Percentiles rank a stretch among this genome's conserved stretches.
These are phyloP conservation scores for Corynespora cassiicola DNA, from an alignment of 2,329 filamentous ascomycete genomes.

Conservation along the genomic window DNA sequence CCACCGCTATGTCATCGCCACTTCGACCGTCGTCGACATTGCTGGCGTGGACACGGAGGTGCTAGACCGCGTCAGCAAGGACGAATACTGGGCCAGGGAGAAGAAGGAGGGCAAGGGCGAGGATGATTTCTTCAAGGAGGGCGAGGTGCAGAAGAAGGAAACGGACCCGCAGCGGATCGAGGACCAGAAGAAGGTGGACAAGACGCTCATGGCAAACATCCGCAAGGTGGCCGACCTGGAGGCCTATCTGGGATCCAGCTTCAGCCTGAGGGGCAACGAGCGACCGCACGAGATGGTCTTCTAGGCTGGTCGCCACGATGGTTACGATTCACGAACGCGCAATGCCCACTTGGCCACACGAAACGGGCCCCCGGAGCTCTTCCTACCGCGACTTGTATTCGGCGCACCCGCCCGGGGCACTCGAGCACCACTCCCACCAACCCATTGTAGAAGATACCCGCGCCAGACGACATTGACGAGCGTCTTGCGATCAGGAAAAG, in stretches of 20 bases:
- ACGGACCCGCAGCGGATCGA: slow-evolving; percentile 86
- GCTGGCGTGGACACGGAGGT: slow-evolving; percentile 74
- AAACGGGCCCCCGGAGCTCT: no score
- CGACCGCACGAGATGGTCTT: slow-evolving; percentile 99
- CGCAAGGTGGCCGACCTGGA: slow-evolving; percentile 95
- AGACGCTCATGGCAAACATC: slow-evolving; percentile 89
- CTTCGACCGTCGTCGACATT: slow-evolving; percentile 82
- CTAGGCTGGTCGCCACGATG: no score
- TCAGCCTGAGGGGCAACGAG: slow-evolving; percentile 98
- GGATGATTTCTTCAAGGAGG: slow-evolving; percentile 98
- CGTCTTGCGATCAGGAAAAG: no score
- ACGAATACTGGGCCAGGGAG: slow-evolving; percentile 96
- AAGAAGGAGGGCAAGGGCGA: slow-evolving; percentile 92
- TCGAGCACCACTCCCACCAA: no score
- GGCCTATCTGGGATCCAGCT: slow-evolving; percentile 90
- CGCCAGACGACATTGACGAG: no score
- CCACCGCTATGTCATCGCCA: slow-evolving; percentile 91
- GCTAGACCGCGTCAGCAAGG: slow-evolving; percentile 76
- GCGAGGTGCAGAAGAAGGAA: slow-evolving; percentile 95
- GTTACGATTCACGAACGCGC: no score
- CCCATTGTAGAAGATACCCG: no score
- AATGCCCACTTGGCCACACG: no score
- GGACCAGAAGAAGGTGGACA: slow-evolving; percentile 98
- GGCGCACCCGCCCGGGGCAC: no score
- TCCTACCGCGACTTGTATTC: no score